Base-by-base conservation (phyloP, 768 basidiomycete species). In the Amyloporia xantha region DNA sequence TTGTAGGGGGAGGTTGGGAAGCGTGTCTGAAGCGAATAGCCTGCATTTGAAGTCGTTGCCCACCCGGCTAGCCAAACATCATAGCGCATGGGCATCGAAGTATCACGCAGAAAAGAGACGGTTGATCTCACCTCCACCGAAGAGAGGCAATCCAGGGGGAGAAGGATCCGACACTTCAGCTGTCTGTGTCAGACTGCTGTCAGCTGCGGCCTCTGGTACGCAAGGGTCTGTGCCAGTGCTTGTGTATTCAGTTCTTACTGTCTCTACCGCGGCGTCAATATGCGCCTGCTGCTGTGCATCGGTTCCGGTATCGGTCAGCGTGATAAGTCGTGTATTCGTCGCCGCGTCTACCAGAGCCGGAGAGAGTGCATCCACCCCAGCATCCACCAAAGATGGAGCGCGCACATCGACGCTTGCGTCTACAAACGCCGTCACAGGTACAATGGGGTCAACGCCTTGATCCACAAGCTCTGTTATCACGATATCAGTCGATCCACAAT, bases 341-440 rank as follows among this genome's bases (percentile, higher is more conserved):
- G 25, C 38, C 11, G 47, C 52, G 19, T 57, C 52, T 10, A 52
- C 37, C 9, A 51, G 42, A n/a, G 19, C 23, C 4, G 35, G 30
- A 30, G 35, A 45, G 2, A 36, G 44, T 41, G 30, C n/a, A 50
- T 28, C 2, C 13, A 47, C 21, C 13, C 15, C 20, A 35, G 4
- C n/a, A 15, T 40, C 19, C 4, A 52, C 42, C 9, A 49, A 27
- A 11, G 13, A 25, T 41, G 44, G 52, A 41, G 47, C 49, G 2
- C 44, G 45, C 39, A 25, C 17, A 47, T 33, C 17, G 2, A 37
- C 11, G 27, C 40, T 24, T 45, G 5, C 3, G n/a, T 40, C 35
- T 15, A 46, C 44, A 9, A 25, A n/a, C 28, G 4, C 25, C 5
- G 21, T 27, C 15, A 27, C 3, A 4, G 30, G n/a, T 5, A n/a